Percentiles rank a stretch among this genome's conserved stretches.
These are phyloP conservation scores for Talaromyces proteolyticus DNA, from an alignment of 495 filamentous ascomycete species.

Conservation along the genomic window DNA sequence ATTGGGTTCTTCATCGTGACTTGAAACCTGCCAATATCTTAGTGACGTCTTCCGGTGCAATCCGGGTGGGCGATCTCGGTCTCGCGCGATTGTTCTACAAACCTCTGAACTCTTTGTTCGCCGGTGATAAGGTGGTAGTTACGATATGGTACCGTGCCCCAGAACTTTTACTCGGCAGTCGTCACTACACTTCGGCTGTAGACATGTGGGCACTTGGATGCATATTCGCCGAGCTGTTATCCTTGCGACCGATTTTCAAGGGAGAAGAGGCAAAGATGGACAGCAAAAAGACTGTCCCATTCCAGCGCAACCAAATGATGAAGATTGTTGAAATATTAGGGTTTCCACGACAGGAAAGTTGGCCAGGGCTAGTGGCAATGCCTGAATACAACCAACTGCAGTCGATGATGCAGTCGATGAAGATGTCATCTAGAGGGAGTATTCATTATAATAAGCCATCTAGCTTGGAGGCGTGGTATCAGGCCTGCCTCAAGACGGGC, in stretches of 20 bases:
- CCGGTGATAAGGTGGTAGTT: slow-evolving; percentile 96
- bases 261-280: slow-evolving; percentile 99
- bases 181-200: slow-evolving; percentile 93
- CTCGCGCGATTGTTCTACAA: slow-evolving; percentile 92
- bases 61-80: slow-evolving; percentile 91
- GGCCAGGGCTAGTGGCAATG: slow-evolving; percentile 76
- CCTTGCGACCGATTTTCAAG: slow-evolving; percentile 93
- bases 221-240: slow-evolving; percentile 93
- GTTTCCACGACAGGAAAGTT: slow-evolving; percentile 79
- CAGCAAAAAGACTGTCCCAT: slow-evolving; percentile 91
- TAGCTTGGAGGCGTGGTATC: slow-evolving; percentile 63
- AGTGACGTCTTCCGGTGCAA: slow-evolving; percentile 83
- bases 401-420: slow-evolving; percentile 45
- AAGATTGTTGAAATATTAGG: slow-evolving; percentile 97
- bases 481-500: slow-evolving; percentile 52
- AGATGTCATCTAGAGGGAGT: slow-evolving; percentile 23
- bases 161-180: slow-evolving; percentile 82
- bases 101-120: slow-evolving; percentile 83
- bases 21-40: slow-evolving; percentile 98
- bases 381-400: slow-evolving; percentile 73
- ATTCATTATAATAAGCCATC: slow-evolving; percentile 34
- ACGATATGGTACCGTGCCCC: slow-evolving; percentile 99
- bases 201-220: slow-evolving; percentile 98
- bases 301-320: slow-evolving; percentile 97
- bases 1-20: slow-evolving; percentile 97